These are phyloP conservation scores for Fraxinus quadrangulata DNA, from an alignment of 257 asterid genomes.

Conservation along the genomic window DNA sequence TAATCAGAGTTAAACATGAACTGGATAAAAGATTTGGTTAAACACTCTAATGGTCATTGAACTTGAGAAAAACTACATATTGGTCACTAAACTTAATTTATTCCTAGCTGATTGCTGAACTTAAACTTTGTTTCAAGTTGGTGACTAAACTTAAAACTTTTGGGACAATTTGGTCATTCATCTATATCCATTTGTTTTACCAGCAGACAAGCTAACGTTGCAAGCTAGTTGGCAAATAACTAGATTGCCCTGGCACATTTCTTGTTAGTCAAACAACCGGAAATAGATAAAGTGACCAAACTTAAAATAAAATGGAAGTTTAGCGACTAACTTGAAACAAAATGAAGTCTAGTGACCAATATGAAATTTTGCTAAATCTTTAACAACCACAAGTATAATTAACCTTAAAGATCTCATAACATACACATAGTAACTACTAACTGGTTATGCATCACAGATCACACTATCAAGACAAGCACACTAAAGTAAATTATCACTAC, in stretches of 20 bases:
- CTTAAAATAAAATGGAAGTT: too few relatives aligned
- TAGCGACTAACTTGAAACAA: background rate
- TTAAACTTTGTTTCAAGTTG: too few relatives aligned
- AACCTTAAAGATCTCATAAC: background rate
- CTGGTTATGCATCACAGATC: background rate
- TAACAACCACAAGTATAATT: background rate
- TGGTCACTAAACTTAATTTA: background rate
- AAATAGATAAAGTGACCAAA: background rate
- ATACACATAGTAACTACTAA: background rate
- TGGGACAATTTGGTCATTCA: background rate
- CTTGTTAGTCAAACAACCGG: background rate
- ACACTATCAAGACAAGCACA: background rate
- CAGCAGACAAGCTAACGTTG: too few relatives aligned
- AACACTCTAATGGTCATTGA: background rate
- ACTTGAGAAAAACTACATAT: background rate
- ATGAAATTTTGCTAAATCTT: background rate
- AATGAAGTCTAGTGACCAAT: background rate
- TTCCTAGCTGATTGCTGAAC: background rate
- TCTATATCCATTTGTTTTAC: too few relatives aligned
- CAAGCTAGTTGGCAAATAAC: too few relatives aligned
- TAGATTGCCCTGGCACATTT: too few relatives aligned
- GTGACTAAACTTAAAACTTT: background rate
- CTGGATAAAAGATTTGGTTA: background rate
- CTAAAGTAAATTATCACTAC: background rate
- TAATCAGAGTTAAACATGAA: background rate